Percentiles rank a stretch among this genome's conserved stretches.
Evolutionary conservation across 148 eudicot species (phyloP).

Genomic region (Silene latifolia): DNA sequence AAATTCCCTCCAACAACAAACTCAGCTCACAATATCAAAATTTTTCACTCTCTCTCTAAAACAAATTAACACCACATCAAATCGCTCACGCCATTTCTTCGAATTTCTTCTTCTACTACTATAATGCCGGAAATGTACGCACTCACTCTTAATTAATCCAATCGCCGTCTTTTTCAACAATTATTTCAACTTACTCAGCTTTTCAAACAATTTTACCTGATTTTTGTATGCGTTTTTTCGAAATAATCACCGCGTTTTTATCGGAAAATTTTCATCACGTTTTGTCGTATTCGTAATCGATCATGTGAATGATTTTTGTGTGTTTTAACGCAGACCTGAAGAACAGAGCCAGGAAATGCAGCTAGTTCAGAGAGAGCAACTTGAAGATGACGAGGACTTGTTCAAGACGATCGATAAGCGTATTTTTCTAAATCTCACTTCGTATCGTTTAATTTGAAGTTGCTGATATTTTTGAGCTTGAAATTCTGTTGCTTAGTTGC

Average conservation of each 20-base stretch:
- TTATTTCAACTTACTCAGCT: too few species aligned
- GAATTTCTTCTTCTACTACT: neutral
- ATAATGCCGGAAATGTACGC: slow-evolving; percentile 47
- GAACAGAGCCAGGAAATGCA: slow-evolving; percentile 77
- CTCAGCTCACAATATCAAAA: neutral
- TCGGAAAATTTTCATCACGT: neutral
- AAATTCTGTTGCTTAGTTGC: too few species aligned
- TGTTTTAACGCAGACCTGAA: slow-evolving; percentile 47
- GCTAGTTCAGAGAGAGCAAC: slow-evolving; percentile 76
- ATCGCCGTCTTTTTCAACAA: neutral
- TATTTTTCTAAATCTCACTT: slow-evolving; percentile 14
- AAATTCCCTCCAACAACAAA: neutral
- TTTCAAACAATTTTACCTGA: too few species aligned
- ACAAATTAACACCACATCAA: too few species aligned
- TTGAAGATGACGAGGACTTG: slow-evolving; percentile 85
- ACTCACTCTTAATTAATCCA: slow-evolving; percentile 20
- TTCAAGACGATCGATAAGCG: slow-evolving; percentile 83
- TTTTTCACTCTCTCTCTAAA: neutral
- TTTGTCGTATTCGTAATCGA: neutral
- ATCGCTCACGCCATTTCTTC: neutral
- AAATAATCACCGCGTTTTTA: neutral
- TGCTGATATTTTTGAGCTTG: too few species aligned
- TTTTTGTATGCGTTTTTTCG: too few species aligned
- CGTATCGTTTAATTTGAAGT: neutral
- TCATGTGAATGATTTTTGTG: neutral